Conservation (phyloP, 306 rosid genomes). For the Morella rubra region DNA sequence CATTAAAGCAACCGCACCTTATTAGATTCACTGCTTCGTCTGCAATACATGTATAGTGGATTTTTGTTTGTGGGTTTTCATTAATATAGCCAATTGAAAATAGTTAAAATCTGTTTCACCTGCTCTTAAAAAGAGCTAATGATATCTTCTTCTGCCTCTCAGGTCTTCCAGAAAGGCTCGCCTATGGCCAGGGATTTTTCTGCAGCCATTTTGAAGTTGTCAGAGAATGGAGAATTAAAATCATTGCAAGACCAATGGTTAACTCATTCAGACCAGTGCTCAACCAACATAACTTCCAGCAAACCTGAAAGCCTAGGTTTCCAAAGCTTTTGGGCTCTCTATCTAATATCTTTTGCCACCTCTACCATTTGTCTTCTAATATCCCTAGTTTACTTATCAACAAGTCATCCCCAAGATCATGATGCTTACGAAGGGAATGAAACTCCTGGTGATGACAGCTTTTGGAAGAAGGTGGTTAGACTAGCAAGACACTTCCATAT, state of each 20-base stretch:
- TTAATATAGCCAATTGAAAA: too few relatives aligned
- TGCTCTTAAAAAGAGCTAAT: neutral
- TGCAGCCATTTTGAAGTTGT: slow-evolving; percentile 44
- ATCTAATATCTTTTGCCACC: slow-evolving; percentile 40
- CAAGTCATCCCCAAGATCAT: slow-evolving; percentile 5
- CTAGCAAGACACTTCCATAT: neutral
- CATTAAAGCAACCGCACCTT: too few relatives aligned
- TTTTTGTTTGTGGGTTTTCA: too few relatives aligned
- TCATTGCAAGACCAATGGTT: slow-evolving; percentile 35
- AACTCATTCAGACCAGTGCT: slow-evolving; percentile 36
- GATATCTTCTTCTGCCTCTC: slow-evolving; percentile 13
- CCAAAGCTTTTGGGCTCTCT: slow-evolving; percentile 46
- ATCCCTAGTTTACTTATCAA: neutral
- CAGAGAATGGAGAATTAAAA: slow-evolving; percentile 47
- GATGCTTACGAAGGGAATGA: slow-evolving; percentile 14
- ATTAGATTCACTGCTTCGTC: too few relatives aligned
- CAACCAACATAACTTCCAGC: slow-evolving; percentile 25
- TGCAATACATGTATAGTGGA: too few relatives aligned
- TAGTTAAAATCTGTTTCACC: too few relatives aligned
- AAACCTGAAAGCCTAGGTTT: slow-evolving; percentile 44
- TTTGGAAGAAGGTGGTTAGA: slow-evolving; percentile 22
- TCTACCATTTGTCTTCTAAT: slow-evolving; percentile 42
- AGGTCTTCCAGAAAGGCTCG: slow-evolving; percentile 65
- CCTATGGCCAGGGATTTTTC: slow-evolving; percentile 59
- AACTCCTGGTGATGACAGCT: neutral